These are phyloP conservation scores for Amanita pseudoporphyria DNA, from an alignment of 768 basidiomycete species.

Conservation along the genomic window DNA sequence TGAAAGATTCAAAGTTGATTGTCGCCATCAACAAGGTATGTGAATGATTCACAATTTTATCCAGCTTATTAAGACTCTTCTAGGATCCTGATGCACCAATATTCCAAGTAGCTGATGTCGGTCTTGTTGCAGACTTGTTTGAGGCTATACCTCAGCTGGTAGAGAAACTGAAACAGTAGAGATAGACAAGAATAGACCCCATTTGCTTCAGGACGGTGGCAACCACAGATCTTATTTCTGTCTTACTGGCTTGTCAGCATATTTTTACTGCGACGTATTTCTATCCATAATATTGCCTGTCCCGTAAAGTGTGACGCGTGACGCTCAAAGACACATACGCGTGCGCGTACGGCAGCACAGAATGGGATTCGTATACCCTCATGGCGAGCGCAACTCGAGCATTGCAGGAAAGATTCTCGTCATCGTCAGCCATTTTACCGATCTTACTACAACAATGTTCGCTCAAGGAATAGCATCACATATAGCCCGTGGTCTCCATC, in stretches of 20 bases:
- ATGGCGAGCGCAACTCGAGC: neutral
- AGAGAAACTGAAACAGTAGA: constrained; percentile 64
- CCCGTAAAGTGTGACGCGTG: no score
- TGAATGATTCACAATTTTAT: neutral
- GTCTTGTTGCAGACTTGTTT: constrained; percentile 89
- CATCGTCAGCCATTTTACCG: constrained; percentile 4
- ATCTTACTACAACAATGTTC: neutral
- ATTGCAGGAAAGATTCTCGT: constrained; percentile 4
- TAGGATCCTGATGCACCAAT: constrained; percentile 97
- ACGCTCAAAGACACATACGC: no score
- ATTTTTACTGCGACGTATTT: no score
- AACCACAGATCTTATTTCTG: neutral
- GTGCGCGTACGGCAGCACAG: neutral
- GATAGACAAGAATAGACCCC: neutral
- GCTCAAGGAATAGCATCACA: neutral
- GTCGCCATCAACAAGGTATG: constrained; percentile 94
- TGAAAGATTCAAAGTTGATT: constrained; percentile 99
- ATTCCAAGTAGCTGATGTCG: constrained; percentile 96
- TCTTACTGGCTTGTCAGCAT: no score
- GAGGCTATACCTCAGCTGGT: constrained; percentile 86
- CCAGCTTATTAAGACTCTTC: constrained; percentile 6
- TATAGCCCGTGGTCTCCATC: constrained; percentile 63
- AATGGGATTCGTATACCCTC: constrained; percentile 6
- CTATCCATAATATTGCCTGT: no score
- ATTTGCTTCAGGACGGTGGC: no score